phyloP scores from a whole-genome alignment of 1,139 yeast genomes.

The Protomyces pachydermus region DNA sequence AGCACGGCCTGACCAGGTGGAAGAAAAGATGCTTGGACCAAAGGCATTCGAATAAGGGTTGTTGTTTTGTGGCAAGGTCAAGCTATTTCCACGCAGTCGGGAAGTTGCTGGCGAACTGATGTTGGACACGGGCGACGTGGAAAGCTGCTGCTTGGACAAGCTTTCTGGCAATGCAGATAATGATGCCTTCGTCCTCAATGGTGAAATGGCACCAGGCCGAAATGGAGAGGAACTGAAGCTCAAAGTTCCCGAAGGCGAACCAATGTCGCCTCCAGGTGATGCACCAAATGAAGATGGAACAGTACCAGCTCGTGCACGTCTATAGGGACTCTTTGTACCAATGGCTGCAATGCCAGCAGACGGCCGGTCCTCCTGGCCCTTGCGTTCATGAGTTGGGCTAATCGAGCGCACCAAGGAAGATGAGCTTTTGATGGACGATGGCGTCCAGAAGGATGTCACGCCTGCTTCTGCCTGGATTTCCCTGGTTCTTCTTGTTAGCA shows the following conservation, averaged over 20 bases:
- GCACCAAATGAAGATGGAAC: constrained; percentile 44
- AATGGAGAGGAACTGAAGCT: constrained; percentile 31
- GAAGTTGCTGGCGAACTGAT: constrained; percentile 25
- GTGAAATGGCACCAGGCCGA: constrained; percentile 28
- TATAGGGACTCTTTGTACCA: constrained; percentile 27
- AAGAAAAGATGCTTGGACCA: constrained; percentile 39
- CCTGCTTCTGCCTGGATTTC: constrained; percentile 25
- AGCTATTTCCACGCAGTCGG: constrained; percentile 38
- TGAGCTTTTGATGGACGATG: constrained; percentile 12
- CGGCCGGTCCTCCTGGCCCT: constrained; percentile 4
- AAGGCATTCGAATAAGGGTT: constrained; percentile 37
- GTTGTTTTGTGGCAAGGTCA: constrained; percentile 38
- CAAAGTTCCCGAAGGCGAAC: constrained; percentile 30
- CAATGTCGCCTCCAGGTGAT: constrained; percentile 25
- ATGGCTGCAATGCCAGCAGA: neutral
- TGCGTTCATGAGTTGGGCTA: constrained; percentile 14
- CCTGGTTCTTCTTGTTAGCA: constrained; percentile 15
- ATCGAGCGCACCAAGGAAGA: neutral
- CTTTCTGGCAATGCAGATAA: constrained; percentile 28
- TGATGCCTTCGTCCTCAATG: constrained; percentile 3
- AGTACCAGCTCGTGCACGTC: constrained; percentile 46
- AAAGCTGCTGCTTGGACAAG: constrained; percentile 22
- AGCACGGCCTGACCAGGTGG: constrained; percentile 29
- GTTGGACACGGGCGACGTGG: neutral
- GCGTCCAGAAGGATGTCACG: constrained; percentile 19